These are phyloP conservation scores for Turnera subulata DNA, from an alignment of 345 rosid genomes.

Conservation along the genomic window DNA sequence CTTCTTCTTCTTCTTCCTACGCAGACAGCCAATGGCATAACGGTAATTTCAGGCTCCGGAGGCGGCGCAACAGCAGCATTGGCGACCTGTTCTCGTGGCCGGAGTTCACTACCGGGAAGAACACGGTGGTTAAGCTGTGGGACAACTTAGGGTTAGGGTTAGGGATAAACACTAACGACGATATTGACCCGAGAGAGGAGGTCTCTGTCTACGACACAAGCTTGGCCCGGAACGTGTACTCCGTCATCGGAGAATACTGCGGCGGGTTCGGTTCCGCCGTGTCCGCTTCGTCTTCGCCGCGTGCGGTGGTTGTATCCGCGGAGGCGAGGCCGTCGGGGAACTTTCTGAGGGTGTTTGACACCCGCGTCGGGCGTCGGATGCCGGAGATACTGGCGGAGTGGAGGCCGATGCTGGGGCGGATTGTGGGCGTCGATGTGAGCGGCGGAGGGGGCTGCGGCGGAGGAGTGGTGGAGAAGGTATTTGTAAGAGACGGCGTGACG, in stretches of 20 bases:
- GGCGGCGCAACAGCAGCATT: constrained; percentile 42
- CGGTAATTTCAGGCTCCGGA: constrained; percentile 20
- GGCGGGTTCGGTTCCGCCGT: constrained; percentile 16
- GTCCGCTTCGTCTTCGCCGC: constrained; percentile 25
- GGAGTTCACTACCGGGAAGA: constrained; percentile 39
- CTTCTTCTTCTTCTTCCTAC: constrained; percentile 1
- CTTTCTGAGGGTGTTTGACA: constrained; percentile 57
- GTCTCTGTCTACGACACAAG: constrained; percentile 12
- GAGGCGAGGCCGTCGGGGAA: constrained; percentile 22
- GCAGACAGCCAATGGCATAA: constrained; percentile 19
- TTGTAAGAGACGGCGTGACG: constrained; percentile 35
- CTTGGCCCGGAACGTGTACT: constrained; percentile 6
- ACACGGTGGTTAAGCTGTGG: constrained; percentile 56
- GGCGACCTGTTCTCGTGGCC: constrained; percentile 40
- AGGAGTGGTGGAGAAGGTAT: constrained; percentile 29
- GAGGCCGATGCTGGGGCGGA: constrained; percentile 40
- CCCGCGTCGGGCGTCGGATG: constrained; percentile 34
- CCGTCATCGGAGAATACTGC: constrained; percentile 16
- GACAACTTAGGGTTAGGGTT: constrained; percentile 42
- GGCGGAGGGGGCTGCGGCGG: constrained; percentile 27
- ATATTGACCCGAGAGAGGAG: neutral
- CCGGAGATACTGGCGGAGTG: constrained; percentile 70
- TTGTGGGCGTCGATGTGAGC: constrained; percentile 23
- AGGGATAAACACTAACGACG: constrained; percentile 22
- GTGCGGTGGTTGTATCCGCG: constrained; percentile 39